phyloP scores from a whole-genome alignment of 495 filamentous ascomycete species.

The Talaromyces thailandensis region DNA sequence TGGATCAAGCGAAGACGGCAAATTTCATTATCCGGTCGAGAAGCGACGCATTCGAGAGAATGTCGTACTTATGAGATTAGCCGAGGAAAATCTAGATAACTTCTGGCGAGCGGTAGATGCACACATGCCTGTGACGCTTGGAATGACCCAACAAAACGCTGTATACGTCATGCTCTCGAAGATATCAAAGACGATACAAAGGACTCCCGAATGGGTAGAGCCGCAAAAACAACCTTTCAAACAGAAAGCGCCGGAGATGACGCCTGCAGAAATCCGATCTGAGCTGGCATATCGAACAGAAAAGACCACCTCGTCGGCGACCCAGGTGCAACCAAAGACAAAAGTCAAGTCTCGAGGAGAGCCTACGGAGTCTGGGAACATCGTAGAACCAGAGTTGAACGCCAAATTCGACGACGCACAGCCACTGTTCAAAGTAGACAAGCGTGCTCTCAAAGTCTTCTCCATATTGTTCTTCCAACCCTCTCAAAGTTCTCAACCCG shows the following conservation, averaged over 20 bases:
- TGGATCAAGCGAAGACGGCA: constrained; percentile 18
- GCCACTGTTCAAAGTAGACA: constrained; percentile 27
- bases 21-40: constrained; percentile 40
- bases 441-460: constrained; percentile 39
- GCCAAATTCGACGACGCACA: constrained; percentile 3
- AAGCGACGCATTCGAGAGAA: constrained; percentile 38
- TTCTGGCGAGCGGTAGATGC: constrained; percentile 37
- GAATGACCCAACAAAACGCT: constrained; percentile 10
- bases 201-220: constrained; percentile 42
- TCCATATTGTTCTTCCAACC: constrained; percentile 32
- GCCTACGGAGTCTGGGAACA: background rate
- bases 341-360: constrained; percentile 36
- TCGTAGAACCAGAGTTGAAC: background rate
- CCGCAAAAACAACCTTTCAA: constrained; percentile 13
- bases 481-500: constrained; percentile 14
- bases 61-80: constrained; percentile 27
- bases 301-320: constrained; percentile 6
- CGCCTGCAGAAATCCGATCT: constrained; percentile 14
- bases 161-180: constrained; percentile 19
- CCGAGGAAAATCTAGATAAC: constrained; percentile 37
- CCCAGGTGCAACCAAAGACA: constrained; percentile 8
- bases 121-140: constrained; percentile 5
- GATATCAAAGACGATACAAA: constrained; percentile 21
- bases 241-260: background rate
- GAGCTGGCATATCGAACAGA: constrained; percentile 14